Evolutionary conservation across 2,329 filamentous ascomycete genomes (phyloP).

Genomic region (Torrubiella hemipterigena): DNA sequence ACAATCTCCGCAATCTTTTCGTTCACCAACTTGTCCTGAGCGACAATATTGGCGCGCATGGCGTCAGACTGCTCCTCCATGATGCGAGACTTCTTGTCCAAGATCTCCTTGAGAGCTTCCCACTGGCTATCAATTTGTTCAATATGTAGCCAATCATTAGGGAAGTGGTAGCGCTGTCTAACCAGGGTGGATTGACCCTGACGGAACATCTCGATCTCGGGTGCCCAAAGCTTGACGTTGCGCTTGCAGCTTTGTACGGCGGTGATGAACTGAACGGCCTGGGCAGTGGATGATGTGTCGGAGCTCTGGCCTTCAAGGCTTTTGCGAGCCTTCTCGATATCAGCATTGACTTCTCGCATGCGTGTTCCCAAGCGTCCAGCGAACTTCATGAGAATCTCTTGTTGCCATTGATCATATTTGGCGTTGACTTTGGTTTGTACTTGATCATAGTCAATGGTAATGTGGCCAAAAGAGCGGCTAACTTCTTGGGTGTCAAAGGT

Average conservation of each 20-base stretch:
- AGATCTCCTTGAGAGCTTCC: conserved; percentile 83
- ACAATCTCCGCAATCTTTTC: conserved; percentile 82
- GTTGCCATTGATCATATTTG: conserved; percentile 99
- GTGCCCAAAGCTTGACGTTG: conserved; percentile 87
- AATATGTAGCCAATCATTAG: conserved; percentile 86
- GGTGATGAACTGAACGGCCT: conserved; percentile 97
- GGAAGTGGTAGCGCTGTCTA: conserved; percentile 87
- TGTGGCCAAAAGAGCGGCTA: conserved; percentile 82
- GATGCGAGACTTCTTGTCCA: conserved; percentile 85
- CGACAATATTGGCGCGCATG: conserved; percentile 83
- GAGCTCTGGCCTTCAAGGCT: conserved; percentile 87
- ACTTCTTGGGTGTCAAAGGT: conserved; percentile 98
- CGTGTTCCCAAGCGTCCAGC: conserved; percentile 76
- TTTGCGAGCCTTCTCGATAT: conserved; percentile 80
- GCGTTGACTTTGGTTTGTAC: conserved; percentile 98
- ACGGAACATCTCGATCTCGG: conserved; percentile 89
- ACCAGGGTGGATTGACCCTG: conserved; percentile 89
- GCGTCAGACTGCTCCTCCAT: conserved; percentile 95
- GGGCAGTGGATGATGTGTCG: conserved; percentile 88
- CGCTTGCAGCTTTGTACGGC: conserved; percentile 93
- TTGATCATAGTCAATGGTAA: conserved; percentile 95
- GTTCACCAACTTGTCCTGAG: conserved; percentile 83
- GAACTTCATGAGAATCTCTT: conserved; percentile 91
- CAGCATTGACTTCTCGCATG: conserved; percentile 84
- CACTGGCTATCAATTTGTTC: conserved; percentile 96